Base-by-base conservation (phyloP, 1,139 yeast species). In the Pichia sp. region DNA sequence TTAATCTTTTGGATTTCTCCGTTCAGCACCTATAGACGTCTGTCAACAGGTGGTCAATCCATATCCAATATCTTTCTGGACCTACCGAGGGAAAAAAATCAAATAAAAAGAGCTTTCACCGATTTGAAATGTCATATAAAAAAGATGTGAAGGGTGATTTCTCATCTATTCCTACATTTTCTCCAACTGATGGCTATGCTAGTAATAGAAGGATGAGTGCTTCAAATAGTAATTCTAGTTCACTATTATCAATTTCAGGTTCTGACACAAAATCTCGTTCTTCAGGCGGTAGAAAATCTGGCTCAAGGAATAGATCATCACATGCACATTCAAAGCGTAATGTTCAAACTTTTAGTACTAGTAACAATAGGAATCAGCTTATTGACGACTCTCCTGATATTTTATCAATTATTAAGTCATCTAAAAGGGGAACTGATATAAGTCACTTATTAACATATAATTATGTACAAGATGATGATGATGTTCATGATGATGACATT, bases 371-470 rank as follows among this genome's bases (percentile, higher is more conserved):
- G 34, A 51, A 54, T 0, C 49, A 39, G 22, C 24, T 58, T 6
- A 42, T 50, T 3, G 49, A 51, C 22, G 62, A 59, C 30, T 46
- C 53, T 4, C 53, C 55, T 24, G 72, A 71, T 42, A 35, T 54
- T 4, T 68, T 69, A 39, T 68, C 70, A 1, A 58, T 65, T 18
- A 59, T 66, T 39, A 68, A 65, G 47, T 49, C 67, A 3, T 75
- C 73, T 22, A 70, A 74, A 50, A 77, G 72, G 60, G 79, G 81
- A 18, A 70, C 80, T 24, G 77, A 84, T 15, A 78, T 82, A 42
- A 79, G 80, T 55, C 88, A 82, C 63, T 66, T 84, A 49, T 63
- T 84, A 45, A 83, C 81, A 45, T 82, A 80, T 56, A 77, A 76
- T 53, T 70, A 80, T n/a, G 71, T 84, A 57, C 77, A 76, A 24